These are phyloP conservation scores for Collariella sp. DNA, from an alignment of 495 filamentous ascomycete species.

Conservation along the genomic window DNA sequence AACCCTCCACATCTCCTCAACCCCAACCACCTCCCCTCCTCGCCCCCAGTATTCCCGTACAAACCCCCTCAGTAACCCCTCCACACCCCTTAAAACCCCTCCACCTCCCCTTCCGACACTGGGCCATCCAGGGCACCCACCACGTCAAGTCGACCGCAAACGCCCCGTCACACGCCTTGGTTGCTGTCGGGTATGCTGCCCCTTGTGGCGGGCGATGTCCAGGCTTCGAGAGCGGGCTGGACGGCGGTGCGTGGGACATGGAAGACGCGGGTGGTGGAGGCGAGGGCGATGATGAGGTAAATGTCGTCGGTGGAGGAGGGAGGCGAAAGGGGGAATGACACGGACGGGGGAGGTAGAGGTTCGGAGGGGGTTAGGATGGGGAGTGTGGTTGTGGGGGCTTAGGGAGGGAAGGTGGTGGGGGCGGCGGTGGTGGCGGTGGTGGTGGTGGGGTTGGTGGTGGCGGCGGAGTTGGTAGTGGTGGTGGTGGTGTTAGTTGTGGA, in stretches of 20 bases:
- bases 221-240: not conserved
- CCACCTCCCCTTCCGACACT: not conserved
- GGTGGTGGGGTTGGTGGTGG: too few relatives aligned
- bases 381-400: not conserved
- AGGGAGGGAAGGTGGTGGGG: not conserved
- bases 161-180: not conserved
- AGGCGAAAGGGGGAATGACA: too few relatives aligned
- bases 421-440: not conserved
- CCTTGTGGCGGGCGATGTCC: not conserved
- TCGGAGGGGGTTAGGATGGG: too few relatives aligned
- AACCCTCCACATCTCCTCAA: constrained; percentile 6
- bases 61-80: not conserved
- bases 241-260: not conserved
- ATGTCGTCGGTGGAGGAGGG: not conserved
- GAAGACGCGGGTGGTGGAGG: not conserved
- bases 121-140: not conserved
- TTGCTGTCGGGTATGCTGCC: too few relatives aligned
- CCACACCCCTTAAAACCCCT: not conserved
- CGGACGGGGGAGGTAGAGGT: too few relatives aligned
- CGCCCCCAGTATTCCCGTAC: not conserved
- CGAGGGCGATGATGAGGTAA: not conserved
- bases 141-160: not conserved
- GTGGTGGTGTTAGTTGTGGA: too few relatives aligned
- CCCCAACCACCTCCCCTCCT: not conserved
- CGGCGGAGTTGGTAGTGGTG: too few relatives aligned